A percentile compares a stretch with the other conserved stretches of the same genome.
phyloP scores from a whole-genome alignment of 148 eudicot species.

The Rhododendron ovatum region DNA sequence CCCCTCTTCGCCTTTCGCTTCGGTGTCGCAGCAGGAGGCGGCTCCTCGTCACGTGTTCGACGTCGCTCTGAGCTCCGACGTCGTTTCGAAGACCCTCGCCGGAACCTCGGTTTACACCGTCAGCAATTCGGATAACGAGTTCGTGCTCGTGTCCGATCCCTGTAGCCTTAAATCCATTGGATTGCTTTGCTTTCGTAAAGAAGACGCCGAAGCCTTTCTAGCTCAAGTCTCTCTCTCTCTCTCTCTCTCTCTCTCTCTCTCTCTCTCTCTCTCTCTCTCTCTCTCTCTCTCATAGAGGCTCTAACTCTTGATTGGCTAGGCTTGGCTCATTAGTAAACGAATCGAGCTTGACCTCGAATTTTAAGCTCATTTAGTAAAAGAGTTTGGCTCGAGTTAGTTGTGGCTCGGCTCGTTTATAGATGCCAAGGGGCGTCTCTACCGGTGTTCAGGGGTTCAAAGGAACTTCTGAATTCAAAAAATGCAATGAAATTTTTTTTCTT shows the following conservation, averaged over 20 bases:
- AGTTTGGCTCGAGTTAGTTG: too few species aligned
- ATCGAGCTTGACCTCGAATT: too few species aligned
- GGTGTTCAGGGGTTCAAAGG: background rate
- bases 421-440: background rate
- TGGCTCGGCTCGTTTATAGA: background rate
- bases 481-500: background rate
- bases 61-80: constrained; percentile 41
- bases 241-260: background rate
- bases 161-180: constrained; percentile 64
- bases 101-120: constrained; percentile 84
- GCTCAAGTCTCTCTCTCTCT: constrained; percentile 56
- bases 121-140: constrained; percentile 82
- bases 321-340: background rate
- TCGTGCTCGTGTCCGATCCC: constrained; percentile 83
- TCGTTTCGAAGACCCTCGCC: constrained; percentile 62
- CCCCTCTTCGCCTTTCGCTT: constrained; percentile 48
- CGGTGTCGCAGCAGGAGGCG: constrained; percentile 33
- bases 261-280: constrained; percentile 13
- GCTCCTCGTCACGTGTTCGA: constrained; percentile 23
- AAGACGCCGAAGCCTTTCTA: constrained; percentile 90
- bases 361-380: background rate
- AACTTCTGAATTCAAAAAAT: background rate
- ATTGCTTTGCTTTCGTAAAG: constrained; percentile 81
- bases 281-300: background rate
- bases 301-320: background rate